Base-by-base conservation (phyloP, 176 grass and related monocot species). In the Stipa capillata region DNA sequence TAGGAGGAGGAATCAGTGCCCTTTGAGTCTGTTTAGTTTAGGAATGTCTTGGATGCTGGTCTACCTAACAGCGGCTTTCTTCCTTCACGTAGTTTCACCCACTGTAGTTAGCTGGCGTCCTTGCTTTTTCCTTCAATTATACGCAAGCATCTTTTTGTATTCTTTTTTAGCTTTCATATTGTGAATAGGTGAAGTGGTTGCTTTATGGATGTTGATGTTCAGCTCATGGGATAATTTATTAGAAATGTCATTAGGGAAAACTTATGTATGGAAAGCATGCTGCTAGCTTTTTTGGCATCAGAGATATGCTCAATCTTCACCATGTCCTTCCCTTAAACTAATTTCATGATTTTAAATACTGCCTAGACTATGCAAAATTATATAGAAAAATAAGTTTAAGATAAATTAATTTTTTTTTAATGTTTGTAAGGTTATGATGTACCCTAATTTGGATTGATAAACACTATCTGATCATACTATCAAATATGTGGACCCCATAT, bases 1-100 rank as follows among this genome's bases (percentile, higher is more conserved):
- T 54, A 69, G 69, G 67, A 16, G 35, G 80, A 55, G 20, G 80
- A 55, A 76, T 71, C 70, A 21, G 54, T 89, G 32, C 76, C 35
- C 63, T 85, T 89, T 89, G 36, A 85, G 87, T 89, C 82, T 64
- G 73, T 81, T 80, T 71, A 70, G 82, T 69, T 81, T 89, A 64
- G 77, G 87, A 76, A 89, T 89, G 76, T 76, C 77, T 44, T 45
- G 61, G 61, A 37, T 62, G 50, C 82, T 63, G 76, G 81, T 80
- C 61, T 28, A 84, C 81, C 61, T 88, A 84, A 69, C 61, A 11
- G 34, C 33, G 39, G 20, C 51, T 80, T 80, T 80, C 60, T 79
- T 78, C 67, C 34, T 51, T 41, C 61, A 69, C 81, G 69, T 63
- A 60, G 53, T 74, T 80, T 74, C 69, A 69, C 69, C 76, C 43